phyloP scores from a whole-genome alignment of 1,284 basidiomycete species.

The Neonothopanus nambi region DNA sequence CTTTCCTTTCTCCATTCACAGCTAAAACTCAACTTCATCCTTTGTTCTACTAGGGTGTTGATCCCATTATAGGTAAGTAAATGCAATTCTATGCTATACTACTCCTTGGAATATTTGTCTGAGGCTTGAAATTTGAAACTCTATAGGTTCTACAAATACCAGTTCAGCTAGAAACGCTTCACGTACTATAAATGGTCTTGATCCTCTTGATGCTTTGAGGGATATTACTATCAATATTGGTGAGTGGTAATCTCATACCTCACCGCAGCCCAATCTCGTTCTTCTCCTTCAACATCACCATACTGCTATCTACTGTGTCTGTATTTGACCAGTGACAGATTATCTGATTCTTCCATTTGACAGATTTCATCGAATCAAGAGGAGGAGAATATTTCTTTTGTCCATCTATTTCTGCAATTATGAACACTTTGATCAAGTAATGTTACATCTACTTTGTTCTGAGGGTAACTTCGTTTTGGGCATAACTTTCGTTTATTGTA shows the following conservation, averaged over 20 bases:
- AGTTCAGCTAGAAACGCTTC: background rate
- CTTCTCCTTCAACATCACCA: no score
- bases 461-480: no score
- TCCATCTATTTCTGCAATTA: slow-evolving; percentile 36
- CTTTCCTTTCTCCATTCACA: background rate
- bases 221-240: slow-evolving; percentile 10
- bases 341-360: no score
- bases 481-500: no score
- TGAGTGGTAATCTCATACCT: background rate
- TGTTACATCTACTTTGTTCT: no score
- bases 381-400: slow-evolving; percentile 48
- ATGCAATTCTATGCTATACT: no score
- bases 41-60: slow-evolving; percentile 17
- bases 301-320: no score
- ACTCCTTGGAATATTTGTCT: no score
- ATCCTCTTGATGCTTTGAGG: slow-evolving; percentile 13
- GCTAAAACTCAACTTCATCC: background rate
- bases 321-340: no score
- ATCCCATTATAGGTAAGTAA: slow-evolving; percentile 20
- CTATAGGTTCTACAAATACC: slow-evolving; percentile 18
- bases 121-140: slow-evolving; percentile 20
- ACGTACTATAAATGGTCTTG: slow-evolving; percentile 15
- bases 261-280: no score
- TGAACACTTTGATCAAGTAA: no score
- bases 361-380: slow-evolving; percentile 31